Conservation (phyloP, 768 basidiomycete genomes). For the Boletus sp. region DNA sequence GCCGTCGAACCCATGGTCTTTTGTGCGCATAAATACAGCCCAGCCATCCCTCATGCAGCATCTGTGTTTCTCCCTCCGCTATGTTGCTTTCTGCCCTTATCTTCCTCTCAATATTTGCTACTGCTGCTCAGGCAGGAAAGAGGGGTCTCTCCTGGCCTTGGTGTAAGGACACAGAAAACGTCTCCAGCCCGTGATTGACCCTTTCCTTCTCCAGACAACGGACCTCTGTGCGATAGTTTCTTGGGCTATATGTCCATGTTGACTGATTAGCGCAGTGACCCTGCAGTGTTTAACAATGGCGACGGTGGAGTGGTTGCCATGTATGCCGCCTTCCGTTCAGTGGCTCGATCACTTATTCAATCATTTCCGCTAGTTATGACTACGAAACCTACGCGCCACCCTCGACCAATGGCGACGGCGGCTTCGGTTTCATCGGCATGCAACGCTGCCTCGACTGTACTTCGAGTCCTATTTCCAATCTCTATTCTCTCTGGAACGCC, state of each 20-base stretch:
- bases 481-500: constrained; percentile 30
- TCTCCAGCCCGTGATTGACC: neutral
- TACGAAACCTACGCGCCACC: constrained; percentile 35
- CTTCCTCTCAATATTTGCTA: constrained; percentile 13
- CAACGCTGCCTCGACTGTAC: constrained; percentile 37
- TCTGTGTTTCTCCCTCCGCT: neutral
- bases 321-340: constrained; percentile 12
- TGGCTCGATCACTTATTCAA: neutral
- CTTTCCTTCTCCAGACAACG: constrained; percentile 21
- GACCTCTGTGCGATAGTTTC: constrained; percentile 24
- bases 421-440: constrained; percentile 38
- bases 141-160: constrained; percentile 38
- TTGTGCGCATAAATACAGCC: neutral
- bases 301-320: constrained; percentile 33
- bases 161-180: constrained; percentile 16
- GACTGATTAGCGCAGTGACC: constrained; percentile 18
- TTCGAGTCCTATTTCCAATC: constrained; percentile 34
- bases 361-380: constrained; percentile 29
- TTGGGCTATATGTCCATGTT: neutral
- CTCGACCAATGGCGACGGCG: constrained; percentile 33
- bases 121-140: constrained; percentile 32
- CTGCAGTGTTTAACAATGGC: constrained; percentile 28
- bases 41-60: neutral
- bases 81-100: constrained; percentile 22
- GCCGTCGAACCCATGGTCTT: neutral